Conservation (phyloP, 805 yeast species). For the Jamesozyma rosinii region DNA sequence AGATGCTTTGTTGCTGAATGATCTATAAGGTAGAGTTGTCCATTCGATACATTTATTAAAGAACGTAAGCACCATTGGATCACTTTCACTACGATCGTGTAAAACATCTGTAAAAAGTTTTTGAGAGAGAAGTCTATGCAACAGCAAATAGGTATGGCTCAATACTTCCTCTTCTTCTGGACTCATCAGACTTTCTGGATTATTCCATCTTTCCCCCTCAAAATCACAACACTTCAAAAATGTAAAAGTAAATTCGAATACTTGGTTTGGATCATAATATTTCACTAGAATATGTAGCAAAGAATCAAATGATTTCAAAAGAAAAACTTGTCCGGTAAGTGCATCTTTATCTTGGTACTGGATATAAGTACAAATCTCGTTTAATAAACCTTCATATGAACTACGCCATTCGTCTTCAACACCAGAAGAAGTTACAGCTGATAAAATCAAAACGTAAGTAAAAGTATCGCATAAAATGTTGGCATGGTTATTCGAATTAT, state of each 20-base stretch:
- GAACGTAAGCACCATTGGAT: slow-evolving; percentile 28
- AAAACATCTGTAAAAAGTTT: slow-evolving; percentile 16
- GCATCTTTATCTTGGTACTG: slow-evolving; percentile 38
- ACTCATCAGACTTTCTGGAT: slow-evolving; percentile 7
- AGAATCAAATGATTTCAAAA: slow-evolving; percentile 52
- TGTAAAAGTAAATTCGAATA: slow-evolving; percentile 13
- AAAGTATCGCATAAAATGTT: slow-evolving; percentile 33
- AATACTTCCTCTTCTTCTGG: slow-evolving; percentile 42
- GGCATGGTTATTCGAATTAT: slow-evolving; percentile 53
- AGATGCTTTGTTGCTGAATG: slow-evolving; percentile 38
- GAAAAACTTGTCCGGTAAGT: slow-evolving; percentile 52
- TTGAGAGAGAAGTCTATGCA: slow-evolving; percentile 45
- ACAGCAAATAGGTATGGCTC: slow-evolving; percentile 49
- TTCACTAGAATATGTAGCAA: slow-evolving; percentile 37
- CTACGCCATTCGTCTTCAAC: slow-evolving; percentile 19
- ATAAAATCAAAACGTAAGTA: slow-evolving; percentile 40
- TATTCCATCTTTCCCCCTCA: slow-evolving; percentile 10
- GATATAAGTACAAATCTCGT: slow-evolving; percentile 37
- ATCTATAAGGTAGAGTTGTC: slow-evolving; percentile 49
- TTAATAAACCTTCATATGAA: slow-evolving; percentile 25
- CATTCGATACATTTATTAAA: slow-evolving; percentile 42
- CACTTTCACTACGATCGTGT: slow-evolving; percentile 8
- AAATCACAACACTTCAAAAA: slow-evolving; percentile 19
- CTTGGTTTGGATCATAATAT: slow-evolving; percentile 10
- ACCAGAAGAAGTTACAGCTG: slow-evolving; percentile 24